Percentiles rank a stretch among this genome's conserved stretches.
Evolutionary conservation across 371 early-diverging fungal species (phyloP).

Genomic region (Syncephalastrum sp.): DNA sequence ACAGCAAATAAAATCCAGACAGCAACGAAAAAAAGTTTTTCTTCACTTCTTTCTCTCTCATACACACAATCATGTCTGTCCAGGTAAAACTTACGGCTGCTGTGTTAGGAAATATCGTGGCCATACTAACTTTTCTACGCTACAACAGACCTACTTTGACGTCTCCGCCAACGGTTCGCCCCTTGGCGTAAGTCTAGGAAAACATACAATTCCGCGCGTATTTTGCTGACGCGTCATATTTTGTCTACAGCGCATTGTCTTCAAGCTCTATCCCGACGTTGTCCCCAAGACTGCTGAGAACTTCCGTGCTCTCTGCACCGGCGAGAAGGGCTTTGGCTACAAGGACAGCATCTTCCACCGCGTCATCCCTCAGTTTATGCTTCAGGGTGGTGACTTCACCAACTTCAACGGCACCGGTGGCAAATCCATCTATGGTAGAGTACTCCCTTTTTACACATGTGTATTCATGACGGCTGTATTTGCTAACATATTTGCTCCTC

Average conservation of each 20-base stretch:
- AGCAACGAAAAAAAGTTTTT: slow-evolving; percentile 5
- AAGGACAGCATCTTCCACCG: slow-evolving; percentile 92
- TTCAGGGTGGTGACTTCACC: slow-evolving; percentile 99
- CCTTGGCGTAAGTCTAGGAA: slow-evolving; percentile 41
- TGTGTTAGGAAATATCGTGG: too few relatives aligned
- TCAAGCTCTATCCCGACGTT: slow-evolving; percentile 83
- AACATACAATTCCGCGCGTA: background rate
- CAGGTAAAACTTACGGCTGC: too few relatives aligned
- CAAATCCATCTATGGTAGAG: slow-evolving; percentile 93
- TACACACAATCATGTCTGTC: background rate
- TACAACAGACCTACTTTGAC: slow-evolving; percentile 54
- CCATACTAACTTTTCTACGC: too few relatives aligned
- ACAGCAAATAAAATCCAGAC: too few relatives aligned
- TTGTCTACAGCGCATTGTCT: slow-evolving; percentile 48
- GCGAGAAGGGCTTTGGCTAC: slow-evolving; percentile 81
- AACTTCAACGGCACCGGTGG: slow-evolving; percentile 96
- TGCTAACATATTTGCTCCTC: too few relatives aligned
- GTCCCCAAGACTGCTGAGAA: slow-evolving; percentile 98
- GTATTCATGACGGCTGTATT: too few relatives aligned
- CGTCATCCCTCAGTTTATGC: slow-evolving; percentile 95
- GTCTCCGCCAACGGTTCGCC: slow-evolving; percentile 48
- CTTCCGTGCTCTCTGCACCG: slow-evolving; percentile 87
- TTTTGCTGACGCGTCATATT: too few relatives aligned
- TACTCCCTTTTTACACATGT: too few relatives aligned
- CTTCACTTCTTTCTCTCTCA: slow-evolving; percentile 1